Base-by-base conservation (phyloP, 352 stramenopile species). In the Phytophthora sojae region DNA sequence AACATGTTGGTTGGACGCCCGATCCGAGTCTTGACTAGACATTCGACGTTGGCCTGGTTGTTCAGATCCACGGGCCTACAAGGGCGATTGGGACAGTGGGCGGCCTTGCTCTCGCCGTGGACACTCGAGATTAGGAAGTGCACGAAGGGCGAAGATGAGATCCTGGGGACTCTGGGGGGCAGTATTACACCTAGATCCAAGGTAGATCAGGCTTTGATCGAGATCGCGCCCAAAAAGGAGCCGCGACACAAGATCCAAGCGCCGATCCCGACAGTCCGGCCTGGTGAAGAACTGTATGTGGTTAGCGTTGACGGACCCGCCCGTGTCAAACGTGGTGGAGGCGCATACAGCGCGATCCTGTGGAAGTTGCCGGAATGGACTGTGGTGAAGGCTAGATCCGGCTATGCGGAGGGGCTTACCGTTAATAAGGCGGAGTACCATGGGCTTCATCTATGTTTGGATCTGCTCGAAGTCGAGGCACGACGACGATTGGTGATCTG, bases 21-120 rank as follows among this genome's bases (percentile, higher is more conserved):
- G 44, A 56, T 71, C 47, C 26, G 14, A 2, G 30, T 61, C 0
- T 12, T 61, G n/a, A 51, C 64, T 11, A 15, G 57, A 21, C 52
- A 59, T 12, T 50, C 56, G 8, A 65, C 45, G 0, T 19, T 67
- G 14, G 29, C 57, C 1, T 72, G 57, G 57, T 23, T 64, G 12
- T 59, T 64, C 9, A 19, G 37, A 61, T 65, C 55, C 0, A 2
- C 52, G 2, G 64, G 19, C 2, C 9, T 61, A 3, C 39, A 67
- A 15, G 57, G 57, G 0, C 2, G 50, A 14, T 8, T 67, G 6
- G 19, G 49, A 0, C 49, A 61, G 6, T 70, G 63, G 63, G 47
- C 47, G 14, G 37, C 56, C 1, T 15, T 57, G 1, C 11, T 44
- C 3, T 57, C 51, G 14, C 26, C 26, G 0, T 45, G 29, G 52